A percentile compares a stretch with the other conserved stretches of the same genome.
Conservation (phyloP, 2,329 filamentous ascomycete genomes). For the Neonectria magnoliae region DNA sequence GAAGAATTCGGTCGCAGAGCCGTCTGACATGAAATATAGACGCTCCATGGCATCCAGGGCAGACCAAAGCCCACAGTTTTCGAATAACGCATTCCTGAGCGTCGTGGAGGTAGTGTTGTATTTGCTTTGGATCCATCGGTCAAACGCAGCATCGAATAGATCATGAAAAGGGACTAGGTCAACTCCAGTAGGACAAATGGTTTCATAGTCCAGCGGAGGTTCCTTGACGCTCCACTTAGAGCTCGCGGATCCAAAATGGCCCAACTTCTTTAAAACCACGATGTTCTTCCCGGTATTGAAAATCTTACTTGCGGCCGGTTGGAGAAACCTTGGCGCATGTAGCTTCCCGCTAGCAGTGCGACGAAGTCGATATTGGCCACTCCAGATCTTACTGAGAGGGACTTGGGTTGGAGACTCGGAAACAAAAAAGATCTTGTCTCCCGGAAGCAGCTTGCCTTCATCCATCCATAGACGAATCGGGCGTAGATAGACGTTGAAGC, state of each 20-base stretch:
- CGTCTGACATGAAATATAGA: constrained; percentile 82
- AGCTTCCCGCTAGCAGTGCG: constrained; percentile 67
- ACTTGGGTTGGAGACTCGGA: constrained; percentile 65
- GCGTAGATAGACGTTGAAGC: constrained; percentile 82
- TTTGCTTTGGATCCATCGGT: constrained; percentile 80
- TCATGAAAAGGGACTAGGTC: constrained; percentile 76
- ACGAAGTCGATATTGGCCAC: constrained; percentile 75
- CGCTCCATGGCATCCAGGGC: constrained; percentile 74
- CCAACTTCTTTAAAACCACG: constrained; percentile 80
- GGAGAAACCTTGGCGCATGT: constrained; percentile 79
- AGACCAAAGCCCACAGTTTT: constrained; percentile 72
- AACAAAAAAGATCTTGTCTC: constrained; percentile 81
- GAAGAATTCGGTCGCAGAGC: constrained; percentile 72
- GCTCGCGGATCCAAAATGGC: constrained; percentile 57
- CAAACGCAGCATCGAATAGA: constrained; percentile 76
- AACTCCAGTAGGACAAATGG: constrained; percentile 60
- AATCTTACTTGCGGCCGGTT: constrained; percentile 74
- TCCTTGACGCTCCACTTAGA: constrained; percentile 47
- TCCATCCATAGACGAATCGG: constrained; percentile 89
- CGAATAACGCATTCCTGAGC: constrained; percentile 73
- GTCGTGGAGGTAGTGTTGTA: constrained; percentile 74
- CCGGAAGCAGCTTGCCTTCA: constrained; percentile 72
- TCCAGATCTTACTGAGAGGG: constrained; percentile 77
- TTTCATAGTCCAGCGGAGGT: constrained; percentile 64
- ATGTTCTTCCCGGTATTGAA: constrained; percentile 91